Evolutionary conservation across 1,139 yeast species (phyloP).

Genomic region (Suhomyces anneliseae): DNA sequence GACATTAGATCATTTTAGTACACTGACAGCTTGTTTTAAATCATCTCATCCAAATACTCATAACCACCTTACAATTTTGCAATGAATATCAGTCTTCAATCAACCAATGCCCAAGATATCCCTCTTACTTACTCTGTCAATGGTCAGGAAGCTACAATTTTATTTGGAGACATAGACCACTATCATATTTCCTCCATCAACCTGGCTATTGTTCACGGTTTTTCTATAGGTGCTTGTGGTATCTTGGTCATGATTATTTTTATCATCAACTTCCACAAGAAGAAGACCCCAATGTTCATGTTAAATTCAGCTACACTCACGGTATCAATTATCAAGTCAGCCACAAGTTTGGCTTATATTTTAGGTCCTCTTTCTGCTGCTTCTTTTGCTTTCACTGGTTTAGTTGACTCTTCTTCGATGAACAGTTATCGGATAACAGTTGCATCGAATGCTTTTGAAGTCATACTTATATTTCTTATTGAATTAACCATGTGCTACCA

Average conservation of each 20-base stretch:
- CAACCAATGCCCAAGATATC: slow-evolving; percentile 9
- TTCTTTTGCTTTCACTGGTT: slow-evolving; percentile 52
- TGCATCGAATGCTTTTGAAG: slow-evolving; percentile 60
- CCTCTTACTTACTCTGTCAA: slow-evolving; percentile 16
- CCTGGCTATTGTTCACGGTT: slow-evolving; percentile 23
- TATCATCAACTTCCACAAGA: slow-evolving; percentile 44
- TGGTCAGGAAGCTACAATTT: slow-evolving; percentile 6
- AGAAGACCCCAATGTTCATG: slow-evolving; percentile 65
- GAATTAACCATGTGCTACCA: slow-evolving; percentile 72
- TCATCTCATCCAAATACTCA: not conserved
- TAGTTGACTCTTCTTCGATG: slow-evolving; percentile 20
- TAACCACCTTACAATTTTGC: not conserved
- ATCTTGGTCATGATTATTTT: slow-evolving; percentile 25
- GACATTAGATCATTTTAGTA: too few relatives aligned
- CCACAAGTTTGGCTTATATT: slow-evolving; percentile 54
- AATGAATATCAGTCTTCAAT: not conserved
- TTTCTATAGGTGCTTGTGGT: slow-evolving; percentile 30
- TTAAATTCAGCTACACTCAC: slow-evolving; percentile 63
- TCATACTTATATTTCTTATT: slow-evolving; percentile 57
- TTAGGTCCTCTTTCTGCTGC: slow-evolving; percentile 52
- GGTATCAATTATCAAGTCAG: slow-evolving; percentile 56
- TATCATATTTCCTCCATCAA: slow-evolving; percentile 10
- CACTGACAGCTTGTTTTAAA: too few relatives aligned
- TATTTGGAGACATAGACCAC: slow-evolving; percentile 15
- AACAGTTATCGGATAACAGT: slow-evolving; percentile 34